phyloP scores from a whole-genome alignment of 108 stramenopile species.

The Cylindrotheca closterium region DNA sequence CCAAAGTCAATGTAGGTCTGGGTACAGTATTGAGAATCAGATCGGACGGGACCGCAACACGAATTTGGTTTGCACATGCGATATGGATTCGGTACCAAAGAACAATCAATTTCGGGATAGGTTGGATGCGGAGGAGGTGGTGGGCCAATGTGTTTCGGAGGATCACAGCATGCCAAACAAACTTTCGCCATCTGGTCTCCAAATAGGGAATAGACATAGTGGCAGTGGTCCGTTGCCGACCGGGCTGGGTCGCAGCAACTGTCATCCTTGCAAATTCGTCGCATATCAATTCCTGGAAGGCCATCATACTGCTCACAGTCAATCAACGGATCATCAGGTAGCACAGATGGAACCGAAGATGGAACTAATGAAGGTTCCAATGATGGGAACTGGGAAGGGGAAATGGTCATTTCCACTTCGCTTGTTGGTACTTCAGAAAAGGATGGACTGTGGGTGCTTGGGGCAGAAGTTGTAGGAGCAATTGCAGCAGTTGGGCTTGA shows the following conservation, averaged over 20 bases:
- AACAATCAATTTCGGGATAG: conserved; percentile 18
- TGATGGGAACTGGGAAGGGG: too few species aligned
- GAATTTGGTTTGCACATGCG: conserved; percentile 29
- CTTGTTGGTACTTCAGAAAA: too few species aligned
- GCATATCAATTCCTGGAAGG: conserved; percentile 14
- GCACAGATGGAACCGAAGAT: conserved; percentile 1
- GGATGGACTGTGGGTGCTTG: too few species aligned
- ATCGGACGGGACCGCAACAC: conserved; percentile 6
- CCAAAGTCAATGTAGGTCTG: conserved; percentile 12
- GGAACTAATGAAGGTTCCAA: not conserved
- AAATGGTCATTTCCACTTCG: too few species aligned
- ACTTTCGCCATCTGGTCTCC: conserved; percentile 10
- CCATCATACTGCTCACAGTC: conserved; percentile 7
- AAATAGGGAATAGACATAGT: conserved; percentile 5
- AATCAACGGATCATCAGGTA: too few species aligned
- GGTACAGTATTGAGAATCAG: conserved; percentile 4
- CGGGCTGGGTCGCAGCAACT: conserved; percentile 25
- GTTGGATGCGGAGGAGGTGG: conserved; percentile 14
- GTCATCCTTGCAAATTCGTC: conserved; percentile 25
- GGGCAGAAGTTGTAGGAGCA: too few species aligned
- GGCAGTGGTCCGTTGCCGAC: conserved; percentile 20
- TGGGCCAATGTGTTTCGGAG: conserved; percentile 6
- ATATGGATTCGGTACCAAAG: conserved; percentile 12
- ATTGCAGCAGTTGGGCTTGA: too few species aligned
- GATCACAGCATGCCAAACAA: conserved; percentile 27